Evolutionary conservation across 306 rosid genomes (phyloP).

Genomic region (Mucuna pruriens): DNA sequence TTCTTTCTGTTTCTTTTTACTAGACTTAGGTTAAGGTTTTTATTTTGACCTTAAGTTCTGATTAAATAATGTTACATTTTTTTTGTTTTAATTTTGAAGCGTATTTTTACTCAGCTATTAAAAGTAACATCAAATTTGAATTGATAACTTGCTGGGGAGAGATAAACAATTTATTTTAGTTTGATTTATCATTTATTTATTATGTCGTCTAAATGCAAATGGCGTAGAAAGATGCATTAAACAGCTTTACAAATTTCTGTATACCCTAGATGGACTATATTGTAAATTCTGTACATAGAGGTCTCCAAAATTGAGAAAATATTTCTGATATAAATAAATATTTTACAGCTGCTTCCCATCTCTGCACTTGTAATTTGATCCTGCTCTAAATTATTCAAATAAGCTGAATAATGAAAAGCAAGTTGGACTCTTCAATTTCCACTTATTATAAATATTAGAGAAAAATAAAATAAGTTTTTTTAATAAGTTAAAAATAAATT

Average conservation of each 20-base stretch:
- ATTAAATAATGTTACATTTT: background rate
- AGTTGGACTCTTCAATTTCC: slow-evolving; percentile 1
- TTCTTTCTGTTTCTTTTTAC: background rate
- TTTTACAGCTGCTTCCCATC: background rate
- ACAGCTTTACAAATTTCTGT: background rate
- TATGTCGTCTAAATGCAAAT: background rate
- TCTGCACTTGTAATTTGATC: background rate
- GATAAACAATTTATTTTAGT: background rate
- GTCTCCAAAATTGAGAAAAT: background rate
- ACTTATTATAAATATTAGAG: background rate
- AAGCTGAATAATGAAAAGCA: background rate
- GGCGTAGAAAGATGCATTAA: background rate
- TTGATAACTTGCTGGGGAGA: background rate
- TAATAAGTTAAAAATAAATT: too few species aligned
- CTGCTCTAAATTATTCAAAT: background rate
- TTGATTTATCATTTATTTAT: background rate
- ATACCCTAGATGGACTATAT: background rate
- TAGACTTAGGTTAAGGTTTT: background rate
- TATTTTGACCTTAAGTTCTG: background rate
- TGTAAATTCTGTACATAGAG: slow-evolving; percentile 19
- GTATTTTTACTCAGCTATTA: background rate
- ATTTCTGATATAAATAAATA: background rate
- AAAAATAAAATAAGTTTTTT: too few species aligned
- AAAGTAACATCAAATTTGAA: background rate
- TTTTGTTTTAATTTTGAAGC: background rate